These are phyloP conservation scores for Yamadazyma sp. DNA, from an alignment of 805 yeast species.

Conservation along the genomic window DNA sequence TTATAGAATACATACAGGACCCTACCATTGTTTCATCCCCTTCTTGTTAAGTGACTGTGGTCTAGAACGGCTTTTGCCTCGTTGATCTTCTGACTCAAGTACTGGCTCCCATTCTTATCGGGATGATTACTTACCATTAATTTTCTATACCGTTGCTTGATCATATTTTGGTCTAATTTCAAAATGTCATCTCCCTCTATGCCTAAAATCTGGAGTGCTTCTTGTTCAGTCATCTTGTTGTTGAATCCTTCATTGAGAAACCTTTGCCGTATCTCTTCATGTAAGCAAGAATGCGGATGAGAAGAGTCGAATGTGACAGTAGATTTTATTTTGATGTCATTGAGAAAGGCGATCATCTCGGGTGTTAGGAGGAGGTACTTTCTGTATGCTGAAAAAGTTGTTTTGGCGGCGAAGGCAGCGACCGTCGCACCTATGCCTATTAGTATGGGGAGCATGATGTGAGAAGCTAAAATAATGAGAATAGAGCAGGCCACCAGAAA, in stretches of 20 bases:
- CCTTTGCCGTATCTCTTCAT: constrained; percentile 15
- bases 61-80: constrained; percentile 44
- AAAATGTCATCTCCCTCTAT: constrained; percentile 42
- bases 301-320: constrained; percentile 1
- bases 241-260: constrained; percentile 38
- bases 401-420: constrained; percentile 46
- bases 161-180: constrained; percentile 33
- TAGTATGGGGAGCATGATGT: constrained; percentile 51
- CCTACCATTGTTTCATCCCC: neutral
- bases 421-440: constrained; percentile 56
- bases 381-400: constrained; percentile 29
- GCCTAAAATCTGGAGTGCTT: constrained; percentile 41
- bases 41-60: constrained; percentile 30
- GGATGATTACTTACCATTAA: constrained; percentile 45
- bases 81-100: constrained; percentile 41
- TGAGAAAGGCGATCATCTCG: constrained; percentile 35
- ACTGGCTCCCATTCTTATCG: constrained; percentile 41
- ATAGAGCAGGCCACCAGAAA: too few species aligned
- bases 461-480: too few species aligned
- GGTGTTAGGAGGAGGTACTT: constrained; percentile 32
- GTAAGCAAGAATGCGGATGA: constrained; percentile 14
- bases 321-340: constrained; percentile 24
- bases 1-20: too few species aligned
- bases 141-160: constrained; percentile 37
- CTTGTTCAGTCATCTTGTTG: constrained; percentile 43